These are phyloP conservation scores for Trichosporon sp. DNA, from an alignment of 1,284 basidiomycete genomes.

Conservation along the genomic window DNA sequence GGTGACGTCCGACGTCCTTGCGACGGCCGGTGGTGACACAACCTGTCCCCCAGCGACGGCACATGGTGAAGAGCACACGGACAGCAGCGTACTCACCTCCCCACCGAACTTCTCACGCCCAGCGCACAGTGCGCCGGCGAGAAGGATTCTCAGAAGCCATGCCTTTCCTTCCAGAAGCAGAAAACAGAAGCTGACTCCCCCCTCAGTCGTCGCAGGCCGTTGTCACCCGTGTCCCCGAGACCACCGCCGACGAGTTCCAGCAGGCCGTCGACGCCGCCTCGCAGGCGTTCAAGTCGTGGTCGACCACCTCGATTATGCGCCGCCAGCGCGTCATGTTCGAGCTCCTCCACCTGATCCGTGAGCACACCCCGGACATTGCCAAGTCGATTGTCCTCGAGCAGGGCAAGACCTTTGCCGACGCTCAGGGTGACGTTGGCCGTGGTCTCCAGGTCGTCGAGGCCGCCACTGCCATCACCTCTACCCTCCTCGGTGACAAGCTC, in stretches of 20 bases:
- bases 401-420: conserved; percentile 84
- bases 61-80: background rate
- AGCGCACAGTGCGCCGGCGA: background rate
- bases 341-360: conserved; percentile 74
- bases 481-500: conserved; percentile 80
- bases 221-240: conserved; percentile 83
- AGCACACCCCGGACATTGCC: conserved; percentile 58
- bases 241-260: conserved; percentile 73
- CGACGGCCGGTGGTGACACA: background rate
- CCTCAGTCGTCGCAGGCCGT: conserved; percentile 61
- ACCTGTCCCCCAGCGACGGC: too few species aligned
- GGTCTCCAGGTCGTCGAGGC: conserved; percentile 86
- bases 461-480: conserved; percentile 74
- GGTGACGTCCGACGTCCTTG: too few species aligned
- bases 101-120: background rate
- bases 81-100: background rate
- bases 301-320: conserved; percentile 72
- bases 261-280: conserved; percentile 79
- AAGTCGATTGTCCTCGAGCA: conserved; percentile 72
- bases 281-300: conserved; percentile 88
- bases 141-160: background rate
- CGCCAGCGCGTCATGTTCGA: conserved; percentile 86
- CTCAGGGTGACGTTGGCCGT: conserved; percentile 87
- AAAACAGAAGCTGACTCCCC: conserved; percentile 2
- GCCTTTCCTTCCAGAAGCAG: background rate